Conservation (phyloP, 1,139 yeast genomes). For the Hemisphaericaspora xylofermentans region DNA sequence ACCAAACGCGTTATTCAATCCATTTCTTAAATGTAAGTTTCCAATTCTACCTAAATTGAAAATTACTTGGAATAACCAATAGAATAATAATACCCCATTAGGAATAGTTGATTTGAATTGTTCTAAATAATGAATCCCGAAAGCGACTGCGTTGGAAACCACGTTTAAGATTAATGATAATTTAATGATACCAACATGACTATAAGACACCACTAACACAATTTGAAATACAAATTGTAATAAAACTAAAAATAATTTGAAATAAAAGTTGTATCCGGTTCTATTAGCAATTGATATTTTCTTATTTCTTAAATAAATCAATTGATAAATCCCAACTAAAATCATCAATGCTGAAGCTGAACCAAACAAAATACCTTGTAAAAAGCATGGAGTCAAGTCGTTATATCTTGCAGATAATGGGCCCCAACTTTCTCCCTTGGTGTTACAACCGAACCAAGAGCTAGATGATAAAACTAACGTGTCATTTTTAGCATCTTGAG, state of each 20-base stretch:
- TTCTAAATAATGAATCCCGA: slow-evolving; percentile 68
- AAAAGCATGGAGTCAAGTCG: slow-evolving; percentile 80
- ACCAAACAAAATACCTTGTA: slow-evolving; percentile 66
- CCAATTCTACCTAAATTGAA: slow-evolving; percentile 40
- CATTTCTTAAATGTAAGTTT: slow-evolving; percentile 50
- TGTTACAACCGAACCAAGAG: slow-evolving; percentile 17
- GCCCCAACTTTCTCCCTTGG: slow-evolving; percentile 67
- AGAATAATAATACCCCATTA: slow-evolving; percentile 66
- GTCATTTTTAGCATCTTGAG: neutral
- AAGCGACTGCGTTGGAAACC: slow-evolving; percentile 48
- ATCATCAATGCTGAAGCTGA: slow-evolving; percentile 53
- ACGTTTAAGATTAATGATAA: slow-evolving; percentile 41
- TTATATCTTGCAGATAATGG: slow-evolving; percentile 58
- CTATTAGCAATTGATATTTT: slow-evolving; percentile 34
- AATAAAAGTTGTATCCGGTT: slow-evolving; percentile 40
- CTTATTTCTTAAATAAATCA: slow-evolving; percentile 33
- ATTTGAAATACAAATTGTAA: slow-evolving; percentile 40
- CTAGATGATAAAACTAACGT: neutral
- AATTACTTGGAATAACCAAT: slow-evolving; percentile 64
- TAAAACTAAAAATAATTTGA: slow-evolving; percentile 41
- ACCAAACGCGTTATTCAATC: slow-evolving; percentile 31
- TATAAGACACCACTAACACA: slow-evolving; percentile 23
- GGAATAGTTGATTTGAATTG: slow-evolving; percentile 65
- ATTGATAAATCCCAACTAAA: slow-evolving; percentile 49
- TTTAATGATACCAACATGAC: slow-evolving; percentile 40